Conservation (phyloP, 2,329 filamentous ascomycete genomes). For the Trichophaea hybrida region DNA sequence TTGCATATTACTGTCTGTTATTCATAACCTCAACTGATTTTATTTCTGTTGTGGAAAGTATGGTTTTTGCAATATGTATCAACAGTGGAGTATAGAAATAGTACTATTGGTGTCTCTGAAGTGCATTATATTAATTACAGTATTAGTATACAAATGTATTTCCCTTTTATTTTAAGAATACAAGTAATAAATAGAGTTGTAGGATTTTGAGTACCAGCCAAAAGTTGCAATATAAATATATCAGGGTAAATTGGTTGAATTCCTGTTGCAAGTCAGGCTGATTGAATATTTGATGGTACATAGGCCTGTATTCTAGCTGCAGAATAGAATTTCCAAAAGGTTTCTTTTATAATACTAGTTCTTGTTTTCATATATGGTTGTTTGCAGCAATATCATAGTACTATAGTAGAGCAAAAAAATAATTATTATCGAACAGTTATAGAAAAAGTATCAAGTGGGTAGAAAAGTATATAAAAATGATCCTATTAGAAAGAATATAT, state of each 20-base stretch:
- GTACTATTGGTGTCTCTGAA: background rate
- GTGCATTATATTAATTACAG: background rate
- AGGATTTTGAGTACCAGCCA: background rate
- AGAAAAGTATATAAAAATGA: constrained; percentile 16
- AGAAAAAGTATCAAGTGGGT: constrained; percentile 14
- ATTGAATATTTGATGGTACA: background rate
- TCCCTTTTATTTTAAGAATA: background rate
- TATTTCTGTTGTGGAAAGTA: background rate
- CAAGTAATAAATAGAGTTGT: background rate
- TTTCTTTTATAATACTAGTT: background rate
- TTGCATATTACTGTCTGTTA: background rate
- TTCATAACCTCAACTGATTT: background rate
- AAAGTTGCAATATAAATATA: background rate
- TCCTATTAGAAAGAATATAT: constrained; percentile 11
- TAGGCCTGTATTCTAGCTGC: background rate
- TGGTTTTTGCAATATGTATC: background rate
- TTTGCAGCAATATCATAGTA: constrained; percentile 5
- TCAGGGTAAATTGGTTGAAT: background rate
- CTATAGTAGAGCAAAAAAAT: too few relatives aligned
- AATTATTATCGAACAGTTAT: constrained; percentile 17
- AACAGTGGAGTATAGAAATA: background rate
- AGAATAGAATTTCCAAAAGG: too few relatives aligned
- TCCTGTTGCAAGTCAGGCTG: constrained; percentile 1
- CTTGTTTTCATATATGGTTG: background rate
- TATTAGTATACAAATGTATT: background rate